These are phyloP conservation scores for Cyberlindnera petersonii DNA, from an alignment of 805 yeast species.

Conservation along the genomic window DNA sequence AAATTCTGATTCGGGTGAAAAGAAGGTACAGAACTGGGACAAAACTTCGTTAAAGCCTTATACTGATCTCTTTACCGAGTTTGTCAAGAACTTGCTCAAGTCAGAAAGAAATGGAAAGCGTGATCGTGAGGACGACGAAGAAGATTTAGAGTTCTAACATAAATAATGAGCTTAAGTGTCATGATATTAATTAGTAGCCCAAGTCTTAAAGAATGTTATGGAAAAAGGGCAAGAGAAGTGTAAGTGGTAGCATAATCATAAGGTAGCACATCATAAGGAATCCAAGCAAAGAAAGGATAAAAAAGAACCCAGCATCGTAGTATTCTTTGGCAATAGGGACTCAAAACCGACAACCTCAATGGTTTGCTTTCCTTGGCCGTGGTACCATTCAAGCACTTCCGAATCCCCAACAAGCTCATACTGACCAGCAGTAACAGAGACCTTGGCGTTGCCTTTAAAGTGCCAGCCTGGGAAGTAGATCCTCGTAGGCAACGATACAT, in stretches of 20 bases:
- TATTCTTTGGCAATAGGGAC: constrained; percentile 2
- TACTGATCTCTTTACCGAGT: constrained; percentile 59
- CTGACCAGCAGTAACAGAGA: constrained; percentile 54
- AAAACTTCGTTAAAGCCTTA: constrained; percentile 70
- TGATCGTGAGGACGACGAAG: constrained; percentile 33
- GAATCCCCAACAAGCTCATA: constrained; percentile 45
- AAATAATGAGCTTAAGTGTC: background rate
- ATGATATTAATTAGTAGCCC: constrained; percentile 1
- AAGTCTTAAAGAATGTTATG: background rate
- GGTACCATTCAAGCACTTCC: constrained; percentile 71
- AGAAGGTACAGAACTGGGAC: constrained; percentile 43
- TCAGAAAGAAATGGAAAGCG: constrained; percentile 47
- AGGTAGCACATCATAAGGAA: background rate
- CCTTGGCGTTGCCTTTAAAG: constrained; percentile 47
- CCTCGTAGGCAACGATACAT: constrained; percentile 43
- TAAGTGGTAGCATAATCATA: background rate
- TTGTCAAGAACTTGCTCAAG: constrained; percentile 53
- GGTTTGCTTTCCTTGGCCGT: constrained; percentile 40
- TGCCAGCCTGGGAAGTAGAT: constrained; percentile 74
- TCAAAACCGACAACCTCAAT: constrained; percentile 25
- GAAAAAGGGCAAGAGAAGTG: constrained; percentile 1
- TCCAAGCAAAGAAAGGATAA: constrained; percentile 13
- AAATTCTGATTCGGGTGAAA: constrained; percentile 16
- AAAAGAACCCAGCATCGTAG: constrained; percentile 9
- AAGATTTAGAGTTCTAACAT: constrained; percentile 13